Conservation (phyloP, 2,329 filamentous ascomycete genomes). For the Fusarium armeniacum region DNA sequence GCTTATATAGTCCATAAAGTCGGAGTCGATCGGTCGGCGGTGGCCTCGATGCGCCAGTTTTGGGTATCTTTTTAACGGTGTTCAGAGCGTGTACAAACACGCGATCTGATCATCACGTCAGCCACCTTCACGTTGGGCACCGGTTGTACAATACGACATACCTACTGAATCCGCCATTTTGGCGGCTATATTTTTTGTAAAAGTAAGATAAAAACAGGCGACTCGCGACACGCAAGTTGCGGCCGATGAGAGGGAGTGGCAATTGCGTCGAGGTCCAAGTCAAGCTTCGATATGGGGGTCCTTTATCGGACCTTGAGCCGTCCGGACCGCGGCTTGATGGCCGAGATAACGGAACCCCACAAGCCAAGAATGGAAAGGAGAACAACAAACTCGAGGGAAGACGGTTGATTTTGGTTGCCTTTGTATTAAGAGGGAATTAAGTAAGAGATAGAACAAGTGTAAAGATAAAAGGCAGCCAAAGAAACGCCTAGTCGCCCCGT, state of each 20-base stretch:
- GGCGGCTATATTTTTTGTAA: slow-evolving; percentile 25
- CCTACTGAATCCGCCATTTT: slow-evolving; percentile 52
- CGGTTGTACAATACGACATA: slow-evolving; percentile 34
- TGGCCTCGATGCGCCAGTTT: slow-evolving; percentile 90
- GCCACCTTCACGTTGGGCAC: slow-evolving; percentile 10
- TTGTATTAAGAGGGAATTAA: slow-evolving; percentile 13
- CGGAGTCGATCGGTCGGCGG: slow-evolving; percentile 87
- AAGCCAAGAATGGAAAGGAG: slow-evolving; percentile 30
- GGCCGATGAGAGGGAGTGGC: slow-evolving; percentile 34
- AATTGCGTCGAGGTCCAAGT: slow-evolving; percentile 30
- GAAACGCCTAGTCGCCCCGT: slow-evolving; percentile 28
- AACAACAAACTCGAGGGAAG: slow-evolving; percentile 9
- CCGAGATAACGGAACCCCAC: slow-evolving; percentile 48
- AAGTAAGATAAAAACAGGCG: slow-evolving; percentile 3
- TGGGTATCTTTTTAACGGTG: slow-evolving; percentile 97
- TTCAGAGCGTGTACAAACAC: slow-evolving; percentile 99
- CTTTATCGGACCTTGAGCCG: slow-evolving; percentile 49
- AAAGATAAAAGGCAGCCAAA: slow-evolving; percentile 18
- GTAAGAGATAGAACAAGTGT: slow-evolving; percentile 7
- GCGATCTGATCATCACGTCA: slow-evolving; percentile 74
- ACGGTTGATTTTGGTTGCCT: slow-evolving; percentile 2
- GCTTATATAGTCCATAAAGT: slow-evolving; percentile 98
- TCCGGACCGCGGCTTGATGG: slow-evolving; percentile 50
- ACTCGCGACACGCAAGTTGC: slow-evolving; percentile 38
- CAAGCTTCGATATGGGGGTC: slow-evolving; percentile 38